Evolutionary conservation across 768 basidiomycete species (phyloP).

Genomic region (Suillus brevipes): DNA sequence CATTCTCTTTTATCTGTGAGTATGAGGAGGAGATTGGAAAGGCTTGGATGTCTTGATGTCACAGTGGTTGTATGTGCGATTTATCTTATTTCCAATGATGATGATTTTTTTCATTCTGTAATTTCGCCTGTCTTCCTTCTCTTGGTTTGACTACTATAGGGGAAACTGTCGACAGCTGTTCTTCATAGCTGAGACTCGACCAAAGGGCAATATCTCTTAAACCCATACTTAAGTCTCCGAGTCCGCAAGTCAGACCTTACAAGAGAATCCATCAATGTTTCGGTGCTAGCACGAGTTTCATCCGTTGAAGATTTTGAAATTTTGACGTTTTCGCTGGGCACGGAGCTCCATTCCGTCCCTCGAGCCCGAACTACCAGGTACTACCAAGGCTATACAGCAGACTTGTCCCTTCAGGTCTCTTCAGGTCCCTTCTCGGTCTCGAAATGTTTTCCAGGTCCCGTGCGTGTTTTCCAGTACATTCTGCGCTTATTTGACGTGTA

Average conservation of each 20-base stretch:
- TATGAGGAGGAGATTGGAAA: neutral
- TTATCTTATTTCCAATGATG: conserved; percentile 1
- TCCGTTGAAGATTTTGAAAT: neutral
- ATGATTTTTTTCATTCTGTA: neutral
- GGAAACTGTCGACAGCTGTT: neutral
- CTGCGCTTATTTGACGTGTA: neutral
- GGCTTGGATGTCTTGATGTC: neutral
- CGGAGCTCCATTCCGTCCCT: conserved; percentile 1
- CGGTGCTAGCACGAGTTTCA: neutral
- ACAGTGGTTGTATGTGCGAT: neutral
- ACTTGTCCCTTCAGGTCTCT: neutral
- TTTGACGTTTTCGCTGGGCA: neutral
- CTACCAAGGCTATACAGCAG: neutral
- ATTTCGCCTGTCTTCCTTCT: neutral
- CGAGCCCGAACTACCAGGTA: neutral
- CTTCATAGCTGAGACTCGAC: neutral
- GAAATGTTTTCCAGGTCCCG: neutral
- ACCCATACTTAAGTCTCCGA: neutral
- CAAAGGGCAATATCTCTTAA: neutral
- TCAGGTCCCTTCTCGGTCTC: neutral
- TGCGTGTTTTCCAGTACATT: neutral
- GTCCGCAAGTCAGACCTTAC: neutral
- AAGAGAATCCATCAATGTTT: neutral
- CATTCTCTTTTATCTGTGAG: neutral
- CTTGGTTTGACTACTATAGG: neutral